A percentile compares a stretch with the other conserved stretches of the same genome.
phyloP scores from a whole-genome alignment of 352 stramenopile species.

The Globisporangium radiosum region DNA sequence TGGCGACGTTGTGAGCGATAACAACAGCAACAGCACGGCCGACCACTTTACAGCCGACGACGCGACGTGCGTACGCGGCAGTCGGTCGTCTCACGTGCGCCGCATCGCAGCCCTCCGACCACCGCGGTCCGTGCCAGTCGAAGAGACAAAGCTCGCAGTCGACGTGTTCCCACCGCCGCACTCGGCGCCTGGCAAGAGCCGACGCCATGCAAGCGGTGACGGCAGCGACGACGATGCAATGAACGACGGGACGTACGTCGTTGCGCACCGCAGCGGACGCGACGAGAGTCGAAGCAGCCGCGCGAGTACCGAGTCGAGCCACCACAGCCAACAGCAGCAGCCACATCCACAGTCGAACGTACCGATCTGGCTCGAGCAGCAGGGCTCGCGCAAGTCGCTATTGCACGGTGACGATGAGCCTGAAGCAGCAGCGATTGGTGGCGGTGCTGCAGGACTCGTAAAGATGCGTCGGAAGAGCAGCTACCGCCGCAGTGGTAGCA shows the following conservation, averaged over 20 bases:
- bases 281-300: slow-evolving; percentile 10
- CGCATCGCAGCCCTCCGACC: slow-evolving; percentile 62
- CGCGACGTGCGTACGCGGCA: slow-evolving; percentile 55
- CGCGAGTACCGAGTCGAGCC: background rate
- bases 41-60: slow-evolving; percentile 52
- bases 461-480: slow-evolving; percentile 64
- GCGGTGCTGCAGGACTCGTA: slow-evolving; percentile 53
- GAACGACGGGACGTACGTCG: slow-evolving; percentile 29
- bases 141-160: slow-evolving; percentile 51
- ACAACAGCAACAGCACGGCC: slow-evolving; percentile 24
- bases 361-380: slow-evolving; percentile 56
- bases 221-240: slow-evolving; percentile 21
- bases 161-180: slow-evolving; percentile 66
- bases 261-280: slow-evolving; percentile 11
- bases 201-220: slow-evolving; percentile 19
- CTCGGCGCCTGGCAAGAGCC: slow-evolving; percentile 55
- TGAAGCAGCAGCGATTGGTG: slow-evolving; percentile 30
- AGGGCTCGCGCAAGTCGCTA: slow-evolving; percentile 16
- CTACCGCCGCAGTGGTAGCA: slow-evolving; percentile 33
- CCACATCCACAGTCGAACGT: slow-evolving; percentile 11
- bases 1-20: slow-evolving; percentile 16
- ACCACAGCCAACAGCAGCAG: slow-evolving; percentile 12
- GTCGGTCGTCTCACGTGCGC: slow-evolving; percentile 63
- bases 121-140: slow-evolving; percentile 54
- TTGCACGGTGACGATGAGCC: slow-evolving; percentile 27